Evolutionary conservation across 2,329 filamentous ascomycete species (phyloP), one percentile per base, ranked within the genome.

Genomic region (Paecilomyces formosus): DNA sequence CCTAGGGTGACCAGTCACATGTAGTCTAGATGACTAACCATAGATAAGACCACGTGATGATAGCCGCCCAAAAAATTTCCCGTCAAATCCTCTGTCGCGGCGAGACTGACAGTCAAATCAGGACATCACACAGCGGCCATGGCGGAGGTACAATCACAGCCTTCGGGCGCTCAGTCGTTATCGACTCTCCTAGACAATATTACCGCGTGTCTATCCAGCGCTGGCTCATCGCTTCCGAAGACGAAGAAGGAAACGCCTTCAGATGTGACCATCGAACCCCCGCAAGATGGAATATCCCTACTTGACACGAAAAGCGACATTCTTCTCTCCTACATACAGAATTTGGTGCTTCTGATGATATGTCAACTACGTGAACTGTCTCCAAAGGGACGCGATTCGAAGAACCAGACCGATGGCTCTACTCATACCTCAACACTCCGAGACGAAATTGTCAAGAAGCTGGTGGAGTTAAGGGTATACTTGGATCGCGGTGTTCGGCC

Each of bases 221-320:
- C 73, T 4, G 62, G 65, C 8, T 68, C 69, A 4, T 75, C 74
- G 2, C 68, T 77, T 22, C 74, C 74, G 3, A 64, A 66, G 31
- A 30, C 66, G 2, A 61, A 63, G 55, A 69, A 69, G 18, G 68
- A 70, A 55, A 59, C 63, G 2, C 59, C 67, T 0, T 85, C 89
- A 0, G 80, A 88, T 53, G 85, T 92, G 59, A 85, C 87, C 13
- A 83, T 95, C 60, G 78, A 88, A 54, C 85, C 89, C n/a, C 88
- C 89, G 1, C 82, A 87, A 63, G 86, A 96, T 67, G 93, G 94
- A 70, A 94, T 99, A 59, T 97, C 94, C 0, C 85, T 99, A 0
- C 87, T 99, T 68, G 92, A 97, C 71, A 86, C 90, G 63, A 99
- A 99, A 78, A 97, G 95, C 76, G 94, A 99, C 72, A 82, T 99